Percentiles rank a stretch among this genome's conserved stretches.
Evolutionary conservation across 768 basidiomycete genomes (phyloP).

Genomic region (Melanogaster broomeanus): DNA sequence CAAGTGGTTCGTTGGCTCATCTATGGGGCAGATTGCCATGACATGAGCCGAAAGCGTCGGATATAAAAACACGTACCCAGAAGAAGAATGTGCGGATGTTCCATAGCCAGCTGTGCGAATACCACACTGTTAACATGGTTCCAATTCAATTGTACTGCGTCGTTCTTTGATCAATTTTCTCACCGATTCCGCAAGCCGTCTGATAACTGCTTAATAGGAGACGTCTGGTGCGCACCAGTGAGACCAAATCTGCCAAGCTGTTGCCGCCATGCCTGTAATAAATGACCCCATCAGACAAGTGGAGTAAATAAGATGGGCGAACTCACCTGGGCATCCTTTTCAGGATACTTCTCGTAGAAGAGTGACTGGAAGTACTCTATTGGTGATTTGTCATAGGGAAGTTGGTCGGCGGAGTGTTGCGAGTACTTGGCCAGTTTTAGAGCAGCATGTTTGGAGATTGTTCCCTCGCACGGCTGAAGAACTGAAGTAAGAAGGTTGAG

Average conservation of each 20-base stretch:
- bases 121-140: constrained; percentile 63
- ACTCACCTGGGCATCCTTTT: constrained; percentile 78
- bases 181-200: constrained; percentile 96
- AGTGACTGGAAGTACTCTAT: constrained; percentile 90
- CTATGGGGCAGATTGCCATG: constrained; percentile 35
- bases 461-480: constrained; percentile 81
- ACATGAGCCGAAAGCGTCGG: constrained; percentile 5
- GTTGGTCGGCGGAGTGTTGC: constrained; percentile 97
- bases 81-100: constrained; percentile 92
- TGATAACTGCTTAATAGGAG: constrained; percentile 91
- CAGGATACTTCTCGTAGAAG: constrained; percentile 84
- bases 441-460: constrained; percentile 82
- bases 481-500: constrained; percentile 85
- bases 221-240: constrained; percentile 89
- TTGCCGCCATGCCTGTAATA: constrained; percentile 80
- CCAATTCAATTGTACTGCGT: constrained; percentile 11
- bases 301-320: constrained; percentile 5
- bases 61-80: constrained; percentile 52
- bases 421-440: constrained; percentile 98
- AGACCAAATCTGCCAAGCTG: constrained; percentile 97
- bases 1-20: constrained; percentile 96
- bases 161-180: constrained; percentile 21
- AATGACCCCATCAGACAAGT: constrained; percentile 9
- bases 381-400: constrained; percentile 89
- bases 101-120: constrained; percentile 95